phyloP scores from a whole-genome alignment of 164 flowering plant species.

The Houttuynia cordata region DNA sequence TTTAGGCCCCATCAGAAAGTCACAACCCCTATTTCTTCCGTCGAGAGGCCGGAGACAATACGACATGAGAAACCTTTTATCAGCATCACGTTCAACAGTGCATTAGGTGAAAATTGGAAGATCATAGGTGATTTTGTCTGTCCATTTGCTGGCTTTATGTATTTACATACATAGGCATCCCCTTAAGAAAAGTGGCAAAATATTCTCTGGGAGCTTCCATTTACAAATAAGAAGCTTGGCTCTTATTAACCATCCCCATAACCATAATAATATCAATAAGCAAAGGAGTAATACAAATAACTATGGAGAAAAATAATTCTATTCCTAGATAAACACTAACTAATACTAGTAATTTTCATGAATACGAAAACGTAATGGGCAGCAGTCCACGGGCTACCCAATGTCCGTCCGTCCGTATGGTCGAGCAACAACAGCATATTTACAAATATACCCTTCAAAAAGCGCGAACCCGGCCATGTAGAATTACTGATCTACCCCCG shows the following conservation, averaged over 20 bases:
- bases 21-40: neutral
- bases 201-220: neutral
- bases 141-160: no score
- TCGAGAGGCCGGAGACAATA: neutral
- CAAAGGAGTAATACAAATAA: neutral
- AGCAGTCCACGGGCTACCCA: no score
- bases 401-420: no score
- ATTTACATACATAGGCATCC: no score
- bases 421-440: no score
- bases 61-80: neutral
- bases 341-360: no score
- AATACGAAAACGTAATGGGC: neutral
- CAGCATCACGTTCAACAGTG: no score
- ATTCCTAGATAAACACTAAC: neutral
- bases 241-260: constrained; percentile 1
- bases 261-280: neutral
- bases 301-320: neutral
- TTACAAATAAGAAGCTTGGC: neutral
- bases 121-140: no score
- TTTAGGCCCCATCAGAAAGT: neutral
- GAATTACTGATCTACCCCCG: neutral
- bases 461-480: no score
- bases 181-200: no score
- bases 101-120: no score
- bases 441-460: no score